A percentile compares a stretch with the other conserved stretches of the same genome.
Evolutionary conservation across 208 protist species (phyloP).

Genomic region (Herpetomonas muscarum): DNA sequence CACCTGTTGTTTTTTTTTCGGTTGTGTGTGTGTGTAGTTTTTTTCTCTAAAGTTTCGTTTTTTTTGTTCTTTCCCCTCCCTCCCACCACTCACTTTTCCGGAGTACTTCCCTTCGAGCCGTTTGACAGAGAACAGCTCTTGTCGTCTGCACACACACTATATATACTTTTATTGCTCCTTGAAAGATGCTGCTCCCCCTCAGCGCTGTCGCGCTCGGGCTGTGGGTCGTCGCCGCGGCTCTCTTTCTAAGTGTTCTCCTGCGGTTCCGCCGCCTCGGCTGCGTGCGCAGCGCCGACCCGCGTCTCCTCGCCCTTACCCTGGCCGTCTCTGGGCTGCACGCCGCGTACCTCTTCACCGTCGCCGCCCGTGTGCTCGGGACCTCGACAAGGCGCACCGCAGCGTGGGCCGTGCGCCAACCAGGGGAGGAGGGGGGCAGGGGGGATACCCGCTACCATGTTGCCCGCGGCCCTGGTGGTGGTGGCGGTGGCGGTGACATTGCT

Average conservation of each 20-base stretch:
- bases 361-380: not conserved
- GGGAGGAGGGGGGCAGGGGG: no score
- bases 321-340: constrained; percentile 15
- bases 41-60: not conserved
- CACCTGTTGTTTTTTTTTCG: not conserved
- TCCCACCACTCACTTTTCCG: no score
- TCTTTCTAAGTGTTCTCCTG: constrained; percentile 7
- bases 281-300: constrained; percentile 19
- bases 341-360: constrained; percentile 8
- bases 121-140: not conserved
- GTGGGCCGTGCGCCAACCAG: no score
- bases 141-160: no score
- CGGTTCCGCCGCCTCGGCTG: constrained; percentile 15
- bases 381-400: no score
- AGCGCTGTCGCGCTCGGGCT: no score
- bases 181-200: no score
- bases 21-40: not conserved
- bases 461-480: no score
- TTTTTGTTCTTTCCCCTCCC: not conserved
- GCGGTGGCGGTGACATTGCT: no score
- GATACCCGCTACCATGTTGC: no score
- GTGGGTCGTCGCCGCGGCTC: constrained; percentile 4
- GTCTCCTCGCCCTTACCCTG: constrained; percentile 12
- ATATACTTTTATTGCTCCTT: no score
- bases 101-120: no score